Evolutionary conservation across 805 yeast genomes (phyloP).

Genomic region (Starmerella asiatica): DNA sequence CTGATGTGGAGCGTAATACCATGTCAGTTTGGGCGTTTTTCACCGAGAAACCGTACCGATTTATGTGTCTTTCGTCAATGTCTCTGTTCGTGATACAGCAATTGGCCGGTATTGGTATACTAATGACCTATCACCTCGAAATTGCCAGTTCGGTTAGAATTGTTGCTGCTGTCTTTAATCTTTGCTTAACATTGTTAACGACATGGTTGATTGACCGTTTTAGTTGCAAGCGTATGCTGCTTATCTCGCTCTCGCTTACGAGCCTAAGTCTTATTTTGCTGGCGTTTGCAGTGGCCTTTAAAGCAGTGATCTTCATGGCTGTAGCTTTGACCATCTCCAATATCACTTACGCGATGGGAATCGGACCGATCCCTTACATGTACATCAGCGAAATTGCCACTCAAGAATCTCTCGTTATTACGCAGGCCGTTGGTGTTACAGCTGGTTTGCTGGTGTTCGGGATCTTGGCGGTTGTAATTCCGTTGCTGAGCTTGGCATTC

Average conservation of each 20-base stretch:
- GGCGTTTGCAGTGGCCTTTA: conserved; percentile 47
- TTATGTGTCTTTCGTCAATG: conserved; percentile 52
- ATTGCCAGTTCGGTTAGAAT: conserved; percentile 67
- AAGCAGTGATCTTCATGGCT: conserved; percentile 37
- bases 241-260: conserved; percentile 57
- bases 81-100: conserved; percentile 76
- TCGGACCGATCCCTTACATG: conserved; percentile 92
- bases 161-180: conserved; percentile 60
- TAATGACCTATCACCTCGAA: conserved; percentile 58
- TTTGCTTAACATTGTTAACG: conserved; percentile 55
- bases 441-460: conserved; percentile 87
- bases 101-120: conserved; percentile 68
- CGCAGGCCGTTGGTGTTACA: conserved; percentile 86
- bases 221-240: conserved; percentile 64
- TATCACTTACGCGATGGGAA: conserved; percentile 82
- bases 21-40: conserved; percentile 34
- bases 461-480: no score
- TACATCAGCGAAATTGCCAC: conserved; percentile 83
- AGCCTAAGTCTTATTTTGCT: conserved; percentile 48
- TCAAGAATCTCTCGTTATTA: conserved; percentile 60
- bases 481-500: no score
- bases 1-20: no score
- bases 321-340: conserved; percentile 62
- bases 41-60: conserved; percentile 37
- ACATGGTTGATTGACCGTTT: conserved; percentile 61